These are phyloP conservation scores for Epichloe gansuensis DNA, from an alignment of 2,329 filamentous ascomycete species.

Conservation along the genomic window DNA sequence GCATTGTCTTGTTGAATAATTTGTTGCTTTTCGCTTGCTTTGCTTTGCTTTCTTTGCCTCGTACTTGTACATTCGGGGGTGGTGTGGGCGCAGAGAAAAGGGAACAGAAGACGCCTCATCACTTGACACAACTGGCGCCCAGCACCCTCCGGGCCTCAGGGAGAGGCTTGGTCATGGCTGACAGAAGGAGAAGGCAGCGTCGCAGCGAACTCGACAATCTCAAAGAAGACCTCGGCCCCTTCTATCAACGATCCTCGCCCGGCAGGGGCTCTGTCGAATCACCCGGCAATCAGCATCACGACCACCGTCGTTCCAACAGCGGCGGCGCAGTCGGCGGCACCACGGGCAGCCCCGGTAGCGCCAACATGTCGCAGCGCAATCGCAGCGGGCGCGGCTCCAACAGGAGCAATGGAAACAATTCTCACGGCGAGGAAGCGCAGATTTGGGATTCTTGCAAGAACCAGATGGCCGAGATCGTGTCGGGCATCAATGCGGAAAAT, in stretches of 20 bases:
- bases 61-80: too few relatives aligned
- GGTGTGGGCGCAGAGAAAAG: not conserved
- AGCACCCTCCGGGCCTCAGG: not conserved
- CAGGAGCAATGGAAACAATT: constrained; percentile 28
- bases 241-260: constrained; percentile 17
- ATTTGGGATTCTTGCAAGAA: constrained; percentile 31
- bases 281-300: constrained; percentile 7
- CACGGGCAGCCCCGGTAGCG: constrained; percentile 1
- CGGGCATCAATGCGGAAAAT: constrained; percentile 30
- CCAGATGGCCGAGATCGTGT: constrained; percentile 27
- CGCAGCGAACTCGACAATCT: constrained; percentile 22
- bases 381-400: constrained; percentile 32
- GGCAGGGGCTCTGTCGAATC: constrained; percentile 5
- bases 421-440: constrained; percentile 31
- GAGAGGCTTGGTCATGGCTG: constrained; percentile 18
- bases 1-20: not conserved
- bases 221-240: constrained; percentile 22
- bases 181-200: constrained; percentile 20
- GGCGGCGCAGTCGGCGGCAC: constrained; percentile 4
- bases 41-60: not conserved
- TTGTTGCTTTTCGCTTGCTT: not conserved
- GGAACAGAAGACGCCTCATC: not conserved
- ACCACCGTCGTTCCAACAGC: constrained; percentile 6
- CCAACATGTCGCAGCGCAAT: constrained; percentile 31
- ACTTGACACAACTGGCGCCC: not conserved